A percentile compares a stretch with the other conserved stretches of the same genome.
These are phyloP conservation scores for Trichosporon sp. DNA, from an alignment of 1,284 basidiomycete species.

Conservation along the genomic window DNA sequence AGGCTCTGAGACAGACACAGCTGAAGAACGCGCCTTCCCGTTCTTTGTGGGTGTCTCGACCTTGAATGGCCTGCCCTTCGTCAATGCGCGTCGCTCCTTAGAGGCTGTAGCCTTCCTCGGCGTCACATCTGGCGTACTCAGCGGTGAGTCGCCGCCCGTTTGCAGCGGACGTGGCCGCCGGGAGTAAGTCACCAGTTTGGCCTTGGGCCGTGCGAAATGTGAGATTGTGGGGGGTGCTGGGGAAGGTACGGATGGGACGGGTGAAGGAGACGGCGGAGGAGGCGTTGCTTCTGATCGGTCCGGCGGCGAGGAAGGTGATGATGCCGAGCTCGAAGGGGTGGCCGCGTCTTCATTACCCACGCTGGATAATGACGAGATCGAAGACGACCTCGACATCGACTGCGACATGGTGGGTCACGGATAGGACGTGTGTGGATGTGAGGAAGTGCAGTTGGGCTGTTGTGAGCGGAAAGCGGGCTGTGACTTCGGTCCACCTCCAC, in stretches of 20 bases:
- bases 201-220: background rate
- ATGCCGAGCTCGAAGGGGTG: background rate
- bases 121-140: background rate
- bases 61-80: background rate
- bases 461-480: background rate
- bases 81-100: background rate
- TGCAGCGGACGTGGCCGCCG: background rate
- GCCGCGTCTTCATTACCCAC: background rate
- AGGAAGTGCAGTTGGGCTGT: background rate
- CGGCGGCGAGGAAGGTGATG: background rate
- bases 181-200: background rate
- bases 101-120: background rate
- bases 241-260: background rate
- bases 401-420: background rate
- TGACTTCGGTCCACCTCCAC: slow-evolving; percentile 1
- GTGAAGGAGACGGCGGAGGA: background rate
- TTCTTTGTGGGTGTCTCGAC: background rate
- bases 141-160: background rate
- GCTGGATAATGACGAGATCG: slow-evolving; percentile 2
- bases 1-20: background rate
- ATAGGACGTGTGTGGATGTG: background rate
- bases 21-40: background rate
- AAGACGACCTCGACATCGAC: background rate
- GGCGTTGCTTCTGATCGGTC: background rate
- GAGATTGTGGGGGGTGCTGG: background rate